Percentiles rank a stretch among this genome's conserved stretches.
phyloP scores from a whole-genome alignment of 768 basidiomycete genomes.

The Rhizopogon salebrosus region DNA sequence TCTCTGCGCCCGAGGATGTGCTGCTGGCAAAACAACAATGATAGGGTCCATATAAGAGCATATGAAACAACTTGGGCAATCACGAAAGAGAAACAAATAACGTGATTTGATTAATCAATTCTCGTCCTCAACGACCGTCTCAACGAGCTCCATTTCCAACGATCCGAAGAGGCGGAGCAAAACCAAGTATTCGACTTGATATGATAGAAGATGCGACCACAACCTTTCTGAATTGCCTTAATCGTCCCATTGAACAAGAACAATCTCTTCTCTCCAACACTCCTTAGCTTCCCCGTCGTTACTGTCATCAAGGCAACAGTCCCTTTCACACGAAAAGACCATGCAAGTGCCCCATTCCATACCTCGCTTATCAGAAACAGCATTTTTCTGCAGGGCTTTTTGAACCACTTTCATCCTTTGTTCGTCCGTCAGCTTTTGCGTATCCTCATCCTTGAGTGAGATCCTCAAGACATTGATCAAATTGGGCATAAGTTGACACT shows the following conservation, averaged over 20 bases:
- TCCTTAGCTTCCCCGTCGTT: slow-evolving; percentile 29
- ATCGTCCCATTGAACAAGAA: slow-evolving; percentile 73
- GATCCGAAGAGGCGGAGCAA: background rate
- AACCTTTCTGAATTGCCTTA: background rate
- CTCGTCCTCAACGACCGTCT: background rate
- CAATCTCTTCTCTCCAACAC: slow-evolving; percentile 70
- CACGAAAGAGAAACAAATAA: slow-evolving; percentile 16
- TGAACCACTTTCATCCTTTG: slow-evolving; percentile 63
- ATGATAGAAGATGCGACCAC: background rate
- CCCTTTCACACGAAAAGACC: slow-evolving; percentile 81
- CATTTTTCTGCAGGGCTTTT: slow-evolving; percentile 43
- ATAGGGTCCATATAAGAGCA: slow-evolving; percentile 8
- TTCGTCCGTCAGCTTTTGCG: slow-evolving; percentile 50
- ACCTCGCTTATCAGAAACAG: slow-evolving; percentile 42
- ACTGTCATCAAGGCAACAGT: slow-evolving; percentile 57
- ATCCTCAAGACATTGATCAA: slow-evolving; percentile 71
- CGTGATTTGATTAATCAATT: slow-evolving; percentile 12
- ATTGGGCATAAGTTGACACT: slow-evolving; percentile 94
- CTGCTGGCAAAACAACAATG: slow-evolving; percentile 14
- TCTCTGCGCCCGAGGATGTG: slow-evolving; percentile 18
- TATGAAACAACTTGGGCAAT: background rate
- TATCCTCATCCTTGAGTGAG: slow-evolving; percentile 14
- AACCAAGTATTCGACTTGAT: background rate
- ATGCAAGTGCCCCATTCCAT: slow-evolving; percentile 97
- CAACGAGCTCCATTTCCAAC: background rate